Evolutionary conservation across 1,139 yeast species (phyloP).

Genomic region (Torulaspora globosa): DNA sequence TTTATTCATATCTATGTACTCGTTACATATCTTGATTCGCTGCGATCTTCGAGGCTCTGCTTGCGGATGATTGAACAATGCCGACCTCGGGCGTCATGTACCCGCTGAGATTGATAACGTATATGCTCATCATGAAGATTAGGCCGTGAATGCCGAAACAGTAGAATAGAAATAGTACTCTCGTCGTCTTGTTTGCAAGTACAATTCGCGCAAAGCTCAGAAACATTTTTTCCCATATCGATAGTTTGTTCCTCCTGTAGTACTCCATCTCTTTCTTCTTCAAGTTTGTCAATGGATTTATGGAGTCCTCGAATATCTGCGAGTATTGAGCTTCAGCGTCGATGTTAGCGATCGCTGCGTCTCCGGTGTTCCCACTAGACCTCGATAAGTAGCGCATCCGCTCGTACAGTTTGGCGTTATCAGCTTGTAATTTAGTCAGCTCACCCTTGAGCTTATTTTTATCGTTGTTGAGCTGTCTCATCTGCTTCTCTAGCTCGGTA

Average conservation of each 20-base stretch:
- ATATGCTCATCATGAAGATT: slow-evolving; percentile 62
- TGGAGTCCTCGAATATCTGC: slow-evolving; percentile 65
- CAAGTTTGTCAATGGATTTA: slow-evolving; percentile 83
- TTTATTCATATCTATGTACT: slow-evolving; percentile 1
- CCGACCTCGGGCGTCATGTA: slow-evolving; percentile 48
- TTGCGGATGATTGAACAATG: slow-evolving; percentile 23
- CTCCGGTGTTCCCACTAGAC: slow-evolving; percentile 34
- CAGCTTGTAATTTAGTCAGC: slow-evolving; percentile 58
- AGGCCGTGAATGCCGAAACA: slow-evolving; percentile 71
- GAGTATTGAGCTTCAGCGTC: slow-evolving; percentile 59
- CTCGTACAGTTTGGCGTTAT: slow-evolving; percentile 77
- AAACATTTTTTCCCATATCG: slow-evolving; percentile 76
- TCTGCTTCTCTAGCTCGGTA: slow-evolving; percentile 77
- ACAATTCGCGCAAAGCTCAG: slow-evolving; percentile 69
- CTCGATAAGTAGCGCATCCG: slow-evolving; percentile 72
- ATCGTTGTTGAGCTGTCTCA: slow-evolving; percentile 53
- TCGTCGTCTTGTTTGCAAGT: slow-evolving; percentile 65
- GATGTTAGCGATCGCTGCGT: slow-evolving; percentile 17
- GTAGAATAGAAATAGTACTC: slow-evolving; percentile 70
- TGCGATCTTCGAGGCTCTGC: not conserved
- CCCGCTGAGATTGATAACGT: slow-evolving; percentile 50
- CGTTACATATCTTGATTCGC: slow-evolving; percentile 5
- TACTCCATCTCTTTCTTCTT: slow-evolving; percentile 74
- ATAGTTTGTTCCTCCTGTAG: slow-evolving; percentile 58
- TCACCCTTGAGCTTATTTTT: slow-evolving; percentile 63